Evolutionary conservation across 106 monocot genomes (phyloP).

Genomic region (Phalaenopsis aphrodite): DNA sequence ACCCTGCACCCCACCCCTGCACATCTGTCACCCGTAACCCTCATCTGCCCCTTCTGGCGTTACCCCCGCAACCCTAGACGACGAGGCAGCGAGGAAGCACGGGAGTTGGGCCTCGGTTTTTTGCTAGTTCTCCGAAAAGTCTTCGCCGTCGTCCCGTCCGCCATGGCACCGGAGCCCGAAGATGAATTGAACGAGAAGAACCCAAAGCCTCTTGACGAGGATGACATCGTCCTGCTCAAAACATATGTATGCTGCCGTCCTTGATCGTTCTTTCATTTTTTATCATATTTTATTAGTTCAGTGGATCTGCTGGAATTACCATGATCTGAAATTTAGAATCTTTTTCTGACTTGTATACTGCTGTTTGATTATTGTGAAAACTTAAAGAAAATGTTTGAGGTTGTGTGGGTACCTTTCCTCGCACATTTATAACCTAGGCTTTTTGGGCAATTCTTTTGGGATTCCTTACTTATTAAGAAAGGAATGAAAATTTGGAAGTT

Average conservation of each 20-base stretch:
- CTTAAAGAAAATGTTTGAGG: background rate
- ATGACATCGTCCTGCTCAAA: conserved; percentile 93
- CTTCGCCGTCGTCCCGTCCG: background rate
- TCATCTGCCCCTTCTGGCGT: no score
- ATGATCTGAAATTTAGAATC: background rate
- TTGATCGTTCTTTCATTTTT: background rate
- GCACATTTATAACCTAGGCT: background rate
- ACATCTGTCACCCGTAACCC: no score
- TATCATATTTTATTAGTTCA: background rate
- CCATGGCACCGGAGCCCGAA: conserved; percentile 72
- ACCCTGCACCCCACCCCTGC: no score
- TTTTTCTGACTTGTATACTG: background rate
- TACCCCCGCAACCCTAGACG: no score
- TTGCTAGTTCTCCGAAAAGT: no score
- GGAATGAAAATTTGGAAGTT: background rate
- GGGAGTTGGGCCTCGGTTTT: no score
- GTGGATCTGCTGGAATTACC: background rate
- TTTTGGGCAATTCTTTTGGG: background rate
- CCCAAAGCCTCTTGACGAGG: conserved; percentile 90
- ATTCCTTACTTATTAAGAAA: background rate
- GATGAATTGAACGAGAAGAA: conserved; percentile 77
- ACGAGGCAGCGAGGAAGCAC: no score
- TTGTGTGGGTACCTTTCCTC: background rate
- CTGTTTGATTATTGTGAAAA: background rate
- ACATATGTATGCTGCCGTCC: conserved; percentile 44